These are phyloP conservation scores for Aureobasidium vineae DNA, from an alignment of 2,329 filamentous ascomycete genomes.

Conservation along the genomic window DNA sequence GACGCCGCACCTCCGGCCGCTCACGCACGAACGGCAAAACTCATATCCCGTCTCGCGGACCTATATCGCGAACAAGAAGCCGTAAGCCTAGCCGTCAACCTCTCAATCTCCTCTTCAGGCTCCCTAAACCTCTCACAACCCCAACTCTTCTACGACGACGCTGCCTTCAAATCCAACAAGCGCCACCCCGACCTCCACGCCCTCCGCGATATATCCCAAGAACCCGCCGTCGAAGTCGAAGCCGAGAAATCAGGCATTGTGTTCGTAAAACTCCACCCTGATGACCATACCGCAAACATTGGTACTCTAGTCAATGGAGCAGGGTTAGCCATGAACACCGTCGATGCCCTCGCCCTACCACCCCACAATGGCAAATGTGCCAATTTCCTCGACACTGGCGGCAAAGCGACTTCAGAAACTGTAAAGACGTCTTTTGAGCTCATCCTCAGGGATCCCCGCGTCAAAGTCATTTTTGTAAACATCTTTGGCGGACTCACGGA, in stretches of 20 bases:
- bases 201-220: constrained; percentile 52
- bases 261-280: constrained; percentile 61
- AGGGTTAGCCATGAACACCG: constrained; percentile 86
- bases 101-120: constrained; percentile 44
- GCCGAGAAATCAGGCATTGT: constrained; percentile 72
- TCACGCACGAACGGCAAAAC: constrained; percentile 46
- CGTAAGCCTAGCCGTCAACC: constrained; percentile 56
- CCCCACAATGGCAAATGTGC: constrained; percentile 64
- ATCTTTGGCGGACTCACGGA: constrained; percentile 69
- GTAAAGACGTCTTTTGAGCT: constrained; percentile 75
- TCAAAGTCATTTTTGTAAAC: constrained; percentile 70
- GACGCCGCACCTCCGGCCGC: constrained; percentile 46
- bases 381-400: constrained; percentile 88
- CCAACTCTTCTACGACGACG: constrained; percentile 67
- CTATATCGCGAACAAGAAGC: constrained; percentile 66
- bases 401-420: constrained; percentile 79
- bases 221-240: constrained; percentile 58
- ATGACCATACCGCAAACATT: constrained; percentile 58
- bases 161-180: constrained; percentile 61
- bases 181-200: constrained; percentile 61
- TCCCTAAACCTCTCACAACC: constrained; percentile 54
- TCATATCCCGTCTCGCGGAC: constrained; percentile 56
- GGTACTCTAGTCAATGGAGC: constrained; percentile 88
- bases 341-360: constrained; percentile 67
- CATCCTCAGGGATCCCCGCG: constrained; percentile 67